These are phyloP conservation scores for Poa annua DNA, from an alignment of 176 grass and related monocot species.

Conservation along the genomic window DNA sequence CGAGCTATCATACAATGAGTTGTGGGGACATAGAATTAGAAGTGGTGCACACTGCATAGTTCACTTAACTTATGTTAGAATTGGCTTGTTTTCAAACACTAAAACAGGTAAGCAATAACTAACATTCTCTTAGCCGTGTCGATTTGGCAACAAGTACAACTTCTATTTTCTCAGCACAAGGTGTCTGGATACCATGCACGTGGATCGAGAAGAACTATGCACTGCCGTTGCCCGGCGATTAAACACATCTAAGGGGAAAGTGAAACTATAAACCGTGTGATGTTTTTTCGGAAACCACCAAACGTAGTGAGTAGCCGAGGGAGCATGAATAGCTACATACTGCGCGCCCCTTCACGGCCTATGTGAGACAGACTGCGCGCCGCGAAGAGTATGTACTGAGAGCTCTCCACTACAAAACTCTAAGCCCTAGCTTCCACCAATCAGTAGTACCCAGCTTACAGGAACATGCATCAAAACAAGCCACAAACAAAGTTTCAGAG, in stretches of 20 bases:
- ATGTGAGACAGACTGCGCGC: not conserved
- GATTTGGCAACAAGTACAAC: constrained; percentile 4
- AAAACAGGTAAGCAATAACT: constrained; percentile 33
- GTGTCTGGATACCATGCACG: not conserved
- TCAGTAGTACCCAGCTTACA: constrained; percentile 32
- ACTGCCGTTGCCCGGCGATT: not conserved
- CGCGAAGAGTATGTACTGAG: not conserved
- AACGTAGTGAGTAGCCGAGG: not conserved
- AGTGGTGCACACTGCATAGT: not conserved
- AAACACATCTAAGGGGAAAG: constrained; percentile 15
- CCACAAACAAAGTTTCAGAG: not conserved
- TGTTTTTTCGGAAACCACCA: not conserved
- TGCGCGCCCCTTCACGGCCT: not conserved
- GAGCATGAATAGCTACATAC: constrained; percentile 8
- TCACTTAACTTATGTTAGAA: not conserved
- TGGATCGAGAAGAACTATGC: not conserved
- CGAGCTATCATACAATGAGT: constrained; percentile 20
- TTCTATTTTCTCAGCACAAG: constrained; percentile 13
- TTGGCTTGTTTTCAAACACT: constrained; percentile 8
- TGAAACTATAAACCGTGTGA: not conserved
- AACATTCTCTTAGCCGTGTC: not conserved
- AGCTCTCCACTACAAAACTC: not conserved
- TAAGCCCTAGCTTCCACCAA: constrained; percentile 26
- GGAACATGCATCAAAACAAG: constrained; percentile 27
- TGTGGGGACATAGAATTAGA: constrained; percentile 22